These are phyloP conservation scores for Quercus wislizeni DNA, from an alignment of 306 rosid genomes.

Conservation along the genomic window DNA sequence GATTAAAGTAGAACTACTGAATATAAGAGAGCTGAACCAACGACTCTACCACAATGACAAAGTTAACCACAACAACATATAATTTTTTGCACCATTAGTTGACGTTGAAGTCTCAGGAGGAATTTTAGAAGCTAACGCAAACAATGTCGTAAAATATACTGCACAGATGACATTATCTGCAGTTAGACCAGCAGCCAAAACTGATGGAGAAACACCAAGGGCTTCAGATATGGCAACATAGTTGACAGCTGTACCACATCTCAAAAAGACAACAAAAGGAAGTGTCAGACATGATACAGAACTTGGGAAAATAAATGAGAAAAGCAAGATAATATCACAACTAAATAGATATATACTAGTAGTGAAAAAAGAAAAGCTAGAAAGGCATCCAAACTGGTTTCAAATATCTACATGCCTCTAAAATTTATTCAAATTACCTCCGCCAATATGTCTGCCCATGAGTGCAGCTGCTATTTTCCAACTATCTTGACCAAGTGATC, in stretches of 20 bases:
- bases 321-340: constrained; percentile 11
- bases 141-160: constrained; percentile 62
- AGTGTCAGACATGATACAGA: background rate
- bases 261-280: background rate
- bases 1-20: background rate
- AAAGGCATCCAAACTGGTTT: too few species aligned
- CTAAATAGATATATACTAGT: background rate
- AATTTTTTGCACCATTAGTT: constrained; percentile 31
- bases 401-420: too few species aligned
- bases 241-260: constrained; percentile 55
- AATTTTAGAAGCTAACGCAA: constrained; percentile 59
- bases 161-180: constrained; percentile 89
- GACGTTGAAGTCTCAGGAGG: constrained; percentile 57
- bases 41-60: background rate
- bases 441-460: constrained; percentile 85
- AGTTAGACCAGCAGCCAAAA: constrained; percentile 68
- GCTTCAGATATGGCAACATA: constrained; percentile 71
- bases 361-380: background rate
- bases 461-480: constrained; percentile 88
- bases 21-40: background rate
- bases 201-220: constrained; percentile 55
- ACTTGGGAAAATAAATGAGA: background rate
- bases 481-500: constrained; percentile 74
- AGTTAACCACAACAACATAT: background rate
- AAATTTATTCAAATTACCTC: constrained; percentile 44